Percentiles rank a stretch among this genome's conserved stretches.
These are phyloP conservation scores for Phlebopus sp. DNA, from an alignment of 1,284 basidiomycete genomes.

Conservation along the genomic window DNA sequence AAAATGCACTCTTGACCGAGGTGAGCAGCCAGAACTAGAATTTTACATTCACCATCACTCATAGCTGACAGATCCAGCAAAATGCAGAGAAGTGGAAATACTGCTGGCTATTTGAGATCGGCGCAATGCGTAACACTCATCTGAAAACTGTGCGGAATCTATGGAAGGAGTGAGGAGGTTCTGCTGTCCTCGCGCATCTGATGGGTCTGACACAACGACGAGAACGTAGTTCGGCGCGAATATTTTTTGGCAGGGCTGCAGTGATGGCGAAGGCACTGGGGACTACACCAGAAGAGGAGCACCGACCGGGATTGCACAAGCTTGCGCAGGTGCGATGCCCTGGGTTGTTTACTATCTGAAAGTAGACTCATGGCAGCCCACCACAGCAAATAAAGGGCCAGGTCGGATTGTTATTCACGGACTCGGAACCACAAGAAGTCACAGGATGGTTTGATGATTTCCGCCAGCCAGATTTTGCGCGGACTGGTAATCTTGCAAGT, in stretches of 20 bases:
- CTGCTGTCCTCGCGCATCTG: conserved; percentile 6
- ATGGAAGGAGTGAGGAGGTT: conserved; percentile 82
- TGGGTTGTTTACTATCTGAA: conserved; percentile 1
- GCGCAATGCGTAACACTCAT: conserved; percentile 93
- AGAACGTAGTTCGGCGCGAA: conserved; percentile 68
- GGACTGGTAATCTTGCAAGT: conserved; percentile 80
- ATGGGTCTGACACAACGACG: conserved; percentile 9
- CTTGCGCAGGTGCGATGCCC: conserved; percentile 65
- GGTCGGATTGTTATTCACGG: conserved; percentile 91
- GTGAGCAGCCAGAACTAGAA: conserved; percentile 48
- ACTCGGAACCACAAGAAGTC: conserved; percentile 85
- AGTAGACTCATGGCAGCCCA: conserved; percentile 9
- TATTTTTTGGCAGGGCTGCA: conserved; percentile 91
- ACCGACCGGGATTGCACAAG: conserved; percentile 76
- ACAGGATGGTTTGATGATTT: conserved; percentile 94
- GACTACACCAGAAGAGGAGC: conserved; percentile 82
- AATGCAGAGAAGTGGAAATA: conserved; percentile 87
- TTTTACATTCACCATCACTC: conserved; percentile 5
- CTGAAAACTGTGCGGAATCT: conserved; percentile 90
- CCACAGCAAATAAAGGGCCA: conserved; percentile 87
- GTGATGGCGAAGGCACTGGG: conserved; percentile 98
- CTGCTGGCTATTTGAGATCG: conserved; percentile 93
- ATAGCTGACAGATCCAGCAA: conserved; percentile 60
- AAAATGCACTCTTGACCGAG: conserved; percentile 80
- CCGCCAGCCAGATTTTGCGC: conserved; percentile 87